A percentile compares a stretch with the other conserved stretches of the same genome.
Evolutionary conservation across 768 basidiomycete genomes (phyloP).

Genomic region (Psilocybe subaeruginosa): DNA sequence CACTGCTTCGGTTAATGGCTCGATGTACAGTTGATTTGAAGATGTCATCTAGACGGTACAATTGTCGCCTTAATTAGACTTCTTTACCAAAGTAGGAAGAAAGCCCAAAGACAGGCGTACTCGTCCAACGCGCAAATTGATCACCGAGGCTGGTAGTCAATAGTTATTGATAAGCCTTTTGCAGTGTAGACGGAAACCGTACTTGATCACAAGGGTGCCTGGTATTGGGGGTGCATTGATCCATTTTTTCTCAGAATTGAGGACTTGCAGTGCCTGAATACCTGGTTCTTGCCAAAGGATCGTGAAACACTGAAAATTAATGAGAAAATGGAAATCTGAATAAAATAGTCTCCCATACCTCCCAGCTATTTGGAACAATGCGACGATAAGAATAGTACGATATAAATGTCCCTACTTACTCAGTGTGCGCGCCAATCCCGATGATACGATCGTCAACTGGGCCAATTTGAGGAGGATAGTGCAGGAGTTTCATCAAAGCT

Average conservation of each 20-base stretch:
- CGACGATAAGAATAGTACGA: neutral
- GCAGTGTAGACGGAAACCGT: conserved; percentile 19
- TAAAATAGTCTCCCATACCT: conserved; percentile 27
- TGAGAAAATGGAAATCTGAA: neutral
- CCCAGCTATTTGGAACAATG: conserved; percentile 35
- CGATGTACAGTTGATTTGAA: conserved; percentile 93
- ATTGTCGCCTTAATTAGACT: neutral
- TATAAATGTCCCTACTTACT: conserved; percentile 42
- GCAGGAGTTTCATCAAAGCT: conserved; percentile 78
- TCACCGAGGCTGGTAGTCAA: conserved; percentile 66
- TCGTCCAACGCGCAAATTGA: conserved; percentile 89
- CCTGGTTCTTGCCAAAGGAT: conserved; percentile 82
- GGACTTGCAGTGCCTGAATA: conserved; percentile 79
- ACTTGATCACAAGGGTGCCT: conserved; percentile 91
- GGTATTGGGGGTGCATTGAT: conserved; percentile 78
- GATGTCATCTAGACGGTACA: conserved; percentile 64
- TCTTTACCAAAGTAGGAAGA: neutral
- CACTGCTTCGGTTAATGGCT: conserved; percentile 75
- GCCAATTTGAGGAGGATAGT: conserved; percentile 77
- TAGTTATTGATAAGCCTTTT: neutral
- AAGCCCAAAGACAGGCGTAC: conserved; percentile 40
- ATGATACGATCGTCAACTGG: conserved; percentile 64
- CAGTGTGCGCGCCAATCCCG: conserved; percentile 86
- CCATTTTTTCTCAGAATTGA: conserved; percentile 80
- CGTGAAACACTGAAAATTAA: conserved; percentile 69